phyloP scores from a whole-genome alignment of 129 eudicot genomes.

The Saposhnikovia divaricata region DNA sequence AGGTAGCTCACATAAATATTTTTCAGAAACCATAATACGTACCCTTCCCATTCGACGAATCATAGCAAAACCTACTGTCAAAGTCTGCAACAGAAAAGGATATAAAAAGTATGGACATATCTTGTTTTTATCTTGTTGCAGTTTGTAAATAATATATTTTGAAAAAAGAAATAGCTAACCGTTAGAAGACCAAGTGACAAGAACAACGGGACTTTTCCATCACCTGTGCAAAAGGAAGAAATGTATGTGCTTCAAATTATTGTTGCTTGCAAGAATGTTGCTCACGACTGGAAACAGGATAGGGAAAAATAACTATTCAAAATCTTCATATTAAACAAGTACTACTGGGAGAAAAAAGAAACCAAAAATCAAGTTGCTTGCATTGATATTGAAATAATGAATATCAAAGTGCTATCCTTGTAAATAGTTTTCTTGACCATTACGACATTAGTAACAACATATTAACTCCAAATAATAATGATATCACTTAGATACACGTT shows the following conservation, averaged over 20 bases:
- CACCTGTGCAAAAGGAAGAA: slow-evolving; percentile 45
- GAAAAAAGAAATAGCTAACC: slow-evolving; percentile 34
- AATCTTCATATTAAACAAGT: not conserved
- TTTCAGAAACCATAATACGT: slow-evolving; percentile 7
- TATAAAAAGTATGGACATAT: slow-evolving; percentile 1
- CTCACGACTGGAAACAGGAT: not conserved
- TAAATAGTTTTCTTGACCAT: not conserved
- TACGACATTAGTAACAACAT: not conserved
- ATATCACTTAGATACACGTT: too few relatives aligned
- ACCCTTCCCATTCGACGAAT: slow-evolving; percentile 98
- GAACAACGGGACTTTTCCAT: slow-evolving; percentile 77
- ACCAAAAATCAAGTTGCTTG: not conserved
- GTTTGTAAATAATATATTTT: not conserved
- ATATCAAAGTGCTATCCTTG: not conserved
- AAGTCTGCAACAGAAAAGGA: slow-evolving; percentile 47
- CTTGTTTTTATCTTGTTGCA: not conserved
- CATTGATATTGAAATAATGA: not conserved
- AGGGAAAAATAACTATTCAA: slow-evolving; percentile 1
- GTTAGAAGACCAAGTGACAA: slow-evolving; percentile 87
- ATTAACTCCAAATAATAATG: not conserved
- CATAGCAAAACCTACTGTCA: slow-evolving; percentile 94
- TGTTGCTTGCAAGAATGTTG: not conserved
- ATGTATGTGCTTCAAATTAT: slow-evolving; percentile 8
- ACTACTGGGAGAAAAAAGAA: not conserved
- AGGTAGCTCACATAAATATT: not conserved